These are phyloP conservation scores for Phytophthora litchii DNA, from an alignment of 352 stramenopile species.

Conservation along the genomic window DNA sequence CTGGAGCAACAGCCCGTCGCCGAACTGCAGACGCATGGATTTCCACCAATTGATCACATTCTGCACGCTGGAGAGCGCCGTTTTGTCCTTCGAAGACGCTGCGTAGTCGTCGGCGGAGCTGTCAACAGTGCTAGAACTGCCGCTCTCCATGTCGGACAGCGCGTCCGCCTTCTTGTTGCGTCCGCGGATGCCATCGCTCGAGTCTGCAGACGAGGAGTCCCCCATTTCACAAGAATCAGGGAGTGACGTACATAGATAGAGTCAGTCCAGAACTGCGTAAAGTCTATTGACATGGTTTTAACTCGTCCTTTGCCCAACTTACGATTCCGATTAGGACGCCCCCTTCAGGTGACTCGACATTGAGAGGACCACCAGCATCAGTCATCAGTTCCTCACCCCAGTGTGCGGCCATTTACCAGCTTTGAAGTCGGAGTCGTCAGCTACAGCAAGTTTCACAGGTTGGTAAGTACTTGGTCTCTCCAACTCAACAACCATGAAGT, in stretches of 20 bases:
- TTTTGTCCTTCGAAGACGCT: slow-evolving; percentile 19
- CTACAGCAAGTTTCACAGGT: slow-evolving; percentile 36
- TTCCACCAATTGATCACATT: slow-evolving; percentile 61
- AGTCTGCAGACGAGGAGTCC: slow-evolving; percentile 9
- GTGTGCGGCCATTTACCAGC: slow-evolving; percentile 34
- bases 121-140: slow-evolving; percentile 13
- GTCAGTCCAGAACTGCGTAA: too few relatives aligned
- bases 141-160: slow-evolving; percentile 24
- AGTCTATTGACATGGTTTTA: too few relatives aligned
- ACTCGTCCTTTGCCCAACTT: slow-evolving; percentile 52
- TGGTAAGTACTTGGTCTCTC: slow-evolving; percentile 34
- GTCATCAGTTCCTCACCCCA: slow-evolving; percentile 44
- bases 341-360: slow-evolving; percentile 15
- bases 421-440: slow-evolving; percentile 30
- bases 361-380: slow-evolving; percentile 60
- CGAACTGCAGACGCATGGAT: slow-evolving; percentile 69
- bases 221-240: slow-evolving; percentile 2
- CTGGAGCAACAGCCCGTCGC: slow-evolving; percentile 69
- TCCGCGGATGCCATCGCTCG: slow-evolving; percentile 57
- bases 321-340: slow-evolving; percentile 51
- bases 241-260: slow-evolving; percentile 1
- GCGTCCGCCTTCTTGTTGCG: slow-evolving; percentile 56
- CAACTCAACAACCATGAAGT: slow-evolving; percentile 57
- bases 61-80: slow-evolving; percentile 36
- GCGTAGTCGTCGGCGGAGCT: slow-evolving; percentile 12